A percentile compares a stretch with the other conserved stretches of the same genome.
Evolutionary conservation across 2,329 filamentous ascomycete species (phyloP).

Genomic region (Emydomyces testavorans): DNA sequence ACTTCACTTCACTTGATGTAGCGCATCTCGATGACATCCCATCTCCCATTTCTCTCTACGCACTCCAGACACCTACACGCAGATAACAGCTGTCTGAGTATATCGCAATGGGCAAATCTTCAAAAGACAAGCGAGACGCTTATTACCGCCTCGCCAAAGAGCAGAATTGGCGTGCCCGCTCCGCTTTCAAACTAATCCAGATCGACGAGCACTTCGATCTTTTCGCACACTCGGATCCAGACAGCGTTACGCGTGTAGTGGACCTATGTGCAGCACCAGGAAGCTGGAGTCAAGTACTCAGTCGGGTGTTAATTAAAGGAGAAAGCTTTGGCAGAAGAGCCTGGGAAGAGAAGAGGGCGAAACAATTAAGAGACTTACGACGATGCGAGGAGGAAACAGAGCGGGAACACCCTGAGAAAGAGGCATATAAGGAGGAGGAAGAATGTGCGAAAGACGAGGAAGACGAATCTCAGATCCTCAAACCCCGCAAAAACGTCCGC

Average conservation of each 20-base stretch:
- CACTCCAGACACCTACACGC: too few relatives aligned
- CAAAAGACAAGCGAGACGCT: constrained; percentile 95
- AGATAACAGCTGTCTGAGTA: not conserved
- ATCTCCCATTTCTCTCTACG: too few relatives aligned
- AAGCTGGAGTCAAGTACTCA: constrained; percentile 95
- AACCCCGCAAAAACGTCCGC: constrained; percentile 61
- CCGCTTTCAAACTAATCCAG: constrained; percentile 93
- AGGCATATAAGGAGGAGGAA: constrained; percentile 23
- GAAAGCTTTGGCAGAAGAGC: constrained; percentile 77
- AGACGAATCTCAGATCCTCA: constrained; percentile 24
- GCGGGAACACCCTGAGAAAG: constrained; percentile 18
- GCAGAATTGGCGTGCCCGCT: constrained; percentile 93
- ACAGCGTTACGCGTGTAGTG: constrained; percentile 80
- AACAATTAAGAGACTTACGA: constrained; percentile 34
- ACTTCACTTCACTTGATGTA: too few relatives aligned
- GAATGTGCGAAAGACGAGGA: constrained; percentile 21
- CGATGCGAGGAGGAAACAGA: constrained; percentile 23
- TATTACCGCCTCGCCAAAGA: constrained; percentile 98
- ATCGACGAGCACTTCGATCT: constrained; percentile 94
- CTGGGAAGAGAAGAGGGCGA: constrained; percentile 74
- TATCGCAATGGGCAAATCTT: constrained; percentile 74
- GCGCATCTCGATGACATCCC: too few relatives aligned
- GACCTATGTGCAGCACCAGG: constrained; percentile 93
- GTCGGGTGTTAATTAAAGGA: constrained; percentile 81
- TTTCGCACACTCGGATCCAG: constrained; percentile 49